phyloP scores from a whole-genome alignment of 495 filamentous ascomycete genomes.

The Thozetella sp. region DNA sequence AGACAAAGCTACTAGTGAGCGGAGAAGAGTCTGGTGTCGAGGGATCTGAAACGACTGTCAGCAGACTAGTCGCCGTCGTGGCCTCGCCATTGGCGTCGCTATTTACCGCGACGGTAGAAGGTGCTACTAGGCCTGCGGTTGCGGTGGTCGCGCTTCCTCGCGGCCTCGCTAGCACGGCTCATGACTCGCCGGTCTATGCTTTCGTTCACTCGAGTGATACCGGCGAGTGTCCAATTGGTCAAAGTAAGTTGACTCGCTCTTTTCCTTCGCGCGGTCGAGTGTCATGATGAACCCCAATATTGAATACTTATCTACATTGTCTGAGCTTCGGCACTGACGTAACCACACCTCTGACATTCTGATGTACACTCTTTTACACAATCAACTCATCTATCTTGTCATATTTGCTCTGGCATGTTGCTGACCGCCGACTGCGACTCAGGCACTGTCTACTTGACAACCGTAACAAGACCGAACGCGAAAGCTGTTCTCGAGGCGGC shows the following conservation, averaged over 20 bases:
- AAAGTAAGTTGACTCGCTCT: slow-evolving; percentile 68
- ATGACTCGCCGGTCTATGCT: slow-evolving; percentile 65
- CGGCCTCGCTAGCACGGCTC: slow-evolving; percentile 42
- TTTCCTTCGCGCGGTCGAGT: slow-evolving; percentile 17
- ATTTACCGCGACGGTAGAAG: slow-evolving; percentile 74
- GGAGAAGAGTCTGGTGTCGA: slow-evolving; percentile 30
- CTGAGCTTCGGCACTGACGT: slow-evolving; percentile 80
- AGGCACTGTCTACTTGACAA: slow-evolving; percentile 77
- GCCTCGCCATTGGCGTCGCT: slow-evolving; percentile 65
- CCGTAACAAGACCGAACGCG: slow-evolving; percentile 34
- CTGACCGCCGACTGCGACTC: slow-evolving; percentile 45
- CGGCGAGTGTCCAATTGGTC: slow-evolving; percentile 81
- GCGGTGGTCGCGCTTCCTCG: slow-evolving; percentile 73
- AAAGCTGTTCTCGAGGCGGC: slow-evolving; percentile 53
- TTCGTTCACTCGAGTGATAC: slow-evolving; percentile 82
- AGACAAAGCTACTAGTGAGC: slow-evolving; percentile 54
- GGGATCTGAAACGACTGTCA: slow-evolving; percentile 18
- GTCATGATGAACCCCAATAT: slow-evolving; percentile 75
- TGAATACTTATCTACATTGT: slow-evolving; percentile 99
- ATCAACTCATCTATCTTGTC: slow-evolving; percentile 18
- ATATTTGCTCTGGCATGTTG: slow-evolving; percentile 5
- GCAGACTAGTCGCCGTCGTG: slow-evolving; percentile 62
- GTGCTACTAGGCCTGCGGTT: slow-evolving; percentile 71
- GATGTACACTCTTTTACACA: slow-evolving; percentile 53
- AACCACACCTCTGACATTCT: slow-evolving; percentile 89